Evolutionary conservation across 2,329 filamentous ascomycete species (phyloP), one percentile per base, ranked within the genome.

Genomic region (Dryadomyces quercus-mongolicae): DNA sequence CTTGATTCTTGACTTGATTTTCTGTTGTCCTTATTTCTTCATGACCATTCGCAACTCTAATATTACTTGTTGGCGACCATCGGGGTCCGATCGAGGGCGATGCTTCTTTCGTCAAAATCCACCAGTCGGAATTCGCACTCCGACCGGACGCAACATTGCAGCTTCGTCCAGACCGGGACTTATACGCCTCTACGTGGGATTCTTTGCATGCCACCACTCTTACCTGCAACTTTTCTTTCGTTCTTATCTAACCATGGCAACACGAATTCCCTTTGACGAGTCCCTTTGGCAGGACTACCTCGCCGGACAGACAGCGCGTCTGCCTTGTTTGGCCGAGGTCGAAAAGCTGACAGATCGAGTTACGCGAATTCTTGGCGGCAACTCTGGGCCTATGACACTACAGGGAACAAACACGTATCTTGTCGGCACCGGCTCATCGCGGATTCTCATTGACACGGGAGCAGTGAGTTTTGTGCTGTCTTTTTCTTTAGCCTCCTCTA

Each of bases 311-410:
- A 18, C 49, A 47, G 47, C 46, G 7, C 16, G 22, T 13, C 51
- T 47, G 34, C 40, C 43, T 8, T 22, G 25, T 21, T 34, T 54
- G 12, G 31, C 45, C 13, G 65, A 74, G 56, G 67, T 74, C 0
- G 69, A 73, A 57, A 64, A 71, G 48, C 52, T 75, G 40, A 73
- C 61, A 22, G 65, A 65, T 1, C 64, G 70, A 3, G 72, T 74
- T 0, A 53, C 74, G 9, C 70, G 72, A 2, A 59, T 75, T 0
- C 62, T 74, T 1, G 72, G 72, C 0, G 67, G 70, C 49, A 75
- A 75, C 53, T 58, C 70, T 0, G 72, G 72, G 38, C 38, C 38
- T 20, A 71, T 71, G 62, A 67, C 42, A 16, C 42, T 44, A 4
- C 42, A 44, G 18, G 42, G 42, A 16, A 44, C 42, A 13, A 44